Evolutionary conservation across 192 early-diverging fungal genomes (phyloP), one percentile per base, ranked within the genome.

Genomic region (Polychytrium aggregatum): DNA sequence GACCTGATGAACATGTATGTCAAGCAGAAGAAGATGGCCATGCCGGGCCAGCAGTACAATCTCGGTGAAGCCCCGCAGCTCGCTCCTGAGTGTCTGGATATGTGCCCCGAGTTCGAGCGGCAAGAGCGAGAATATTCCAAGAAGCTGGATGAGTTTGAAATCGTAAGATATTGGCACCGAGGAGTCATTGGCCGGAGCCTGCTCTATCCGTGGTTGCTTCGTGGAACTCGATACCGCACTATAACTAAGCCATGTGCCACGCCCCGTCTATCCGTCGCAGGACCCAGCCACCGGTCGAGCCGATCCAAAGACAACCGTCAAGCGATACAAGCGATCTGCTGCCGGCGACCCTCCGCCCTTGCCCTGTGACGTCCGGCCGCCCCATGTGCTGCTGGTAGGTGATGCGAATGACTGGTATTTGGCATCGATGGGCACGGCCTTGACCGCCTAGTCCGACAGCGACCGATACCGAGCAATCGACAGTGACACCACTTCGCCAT

Each of bases 41-140:
- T 78, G 41, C 78, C 81, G 2, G 67, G 74, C 36, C 70, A 71
- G 1, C 66, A 65, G 2, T 66, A 62, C 31, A 44, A 62, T 2
- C 60, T 90, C 29, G 63, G 74, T 27, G 79, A 87, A 25, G 88
- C 88, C 0, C 64, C 79, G 20, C 50, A 60, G 6, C 76, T 96
- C 42, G 60, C 79, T 16, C 90, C 86, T 10, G 85, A 86, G 1
- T 96, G 92, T 44, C 52, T 60, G 53, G 78, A 83, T 24, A 96
- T 92, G 88, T 91, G 90, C 61, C 86, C 92, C 0, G 79, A 80
- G 52, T 91, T 79, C 55, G 92, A 96, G 63, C 71, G 85, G 14
- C 69, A 85, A 40, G 88, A 92, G 48, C 72, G 92, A 25, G 84
- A 88, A 43, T 74, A 76, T 39, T 82, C 85, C 39, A 80, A 86